These are phyloP conservation scores for Globisporangium radiosum DNA, from an alignment of 352 stramenopile species.

Conservation along the genomic window DNA sequence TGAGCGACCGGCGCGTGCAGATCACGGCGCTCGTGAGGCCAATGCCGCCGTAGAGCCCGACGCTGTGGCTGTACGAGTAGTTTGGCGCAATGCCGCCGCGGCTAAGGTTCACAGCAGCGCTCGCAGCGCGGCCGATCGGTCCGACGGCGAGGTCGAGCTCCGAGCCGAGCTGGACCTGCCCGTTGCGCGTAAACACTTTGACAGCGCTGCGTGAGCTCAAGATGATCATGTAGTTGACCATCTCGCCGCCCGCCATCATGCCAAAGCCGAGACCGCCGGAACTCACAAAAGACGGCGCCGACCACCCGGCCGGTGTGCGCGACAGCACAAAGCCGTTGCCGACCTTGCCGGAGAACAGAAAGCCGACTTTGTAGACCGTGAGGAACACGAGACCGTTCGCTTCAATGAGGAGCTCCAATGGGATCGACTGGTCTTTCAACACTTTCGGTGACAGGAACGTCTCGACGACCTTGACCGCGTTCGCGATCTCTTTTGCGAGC, in stretches of 20 bases:
- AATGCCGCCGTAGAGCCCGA: constrained; percentile 66
- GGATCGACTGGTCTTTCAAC: constrained; percentile 80
- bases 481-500: constrained; percentile 55
- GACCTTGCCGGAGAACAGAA: constrained; percentile 73
- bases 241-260: constrained; percentile 79
- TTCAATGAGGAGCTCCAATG: constrained; percentile 62
- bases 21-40: constrained; percentile 64
- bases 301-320: constrained; percentile 64
- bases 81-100: constrained; percentile 58
- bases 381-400: constrained; percentile 73
- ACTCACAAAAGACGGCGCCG: constrained; percentile 61
- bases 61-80: constrained; percentile 79
- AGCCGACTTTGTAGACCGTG: constrained; percentile 78
- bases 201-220: constrained; percentile 65
- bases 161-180: constrained; percentile 68
- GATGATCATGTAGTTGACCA: constrained; percentile 82
- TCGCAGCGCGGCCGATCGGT: constrained; percentile 60
- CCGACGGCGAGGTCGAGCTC: constrained; percentile 67
- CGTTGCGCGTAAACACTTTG: constrained; percentile 76
- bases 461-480: constrained; percentile 58
- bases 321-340: constrained; percentile 76
- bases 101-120: constrained; percentile 55
- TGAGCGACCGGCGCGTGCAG: constrained; percentile 67
- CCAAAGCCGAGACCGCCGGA: constrained; percentile 70
- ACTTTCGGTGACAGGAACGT: constrained; percentile 67